Conservation (phyloP, 2,329 filamentous ascomycete species). For the Acarospora socialis region DNA sequence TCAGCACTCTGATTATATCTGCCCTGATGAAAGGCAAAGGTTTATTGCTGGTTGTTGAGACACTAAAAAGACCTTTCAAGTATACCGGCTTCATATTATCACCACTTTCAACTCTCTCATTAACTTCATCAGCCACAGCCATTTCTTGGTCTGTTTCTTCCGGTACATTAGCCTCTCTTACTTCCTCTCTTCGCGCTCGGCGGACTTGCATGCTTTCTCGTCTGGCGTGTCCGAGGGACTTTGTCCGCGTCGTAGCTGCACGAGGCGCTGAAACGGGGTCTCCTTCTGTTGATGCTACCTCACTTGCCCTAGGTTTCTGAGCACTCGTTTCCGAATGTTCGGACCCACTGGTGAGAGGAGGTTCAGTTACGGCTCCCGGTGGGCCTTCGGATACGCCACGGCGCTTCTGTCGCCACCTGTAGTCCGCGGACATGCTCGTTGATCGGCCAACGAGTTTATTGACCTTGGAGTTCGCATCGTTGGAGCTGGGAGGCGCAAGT, state of each 20-base stretch:
- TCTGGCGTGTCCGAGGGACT: conserved; percentile 77
- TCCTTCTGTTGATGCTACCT: conserved; percentile 37
- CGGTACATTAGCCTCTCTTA: conserved; percentile 59
- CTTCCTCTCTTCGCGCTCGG: conserved; percentile 56
- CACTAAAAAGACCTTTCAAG: conserved; percentile 91
- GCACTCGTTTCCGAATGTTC: conserved; percentile 50
- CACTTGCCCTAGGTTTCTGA: conserved; percentile 30
- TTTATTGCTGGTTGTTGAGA: conserved; percentile 89
- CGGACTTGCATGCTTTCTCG: conserved; percentile 86
- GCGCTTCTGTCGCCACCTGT: conserved; percentile 49
- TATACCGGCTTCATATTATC: conserved; percentile 88
- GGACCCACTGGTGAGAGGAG: conserved; percentile 62
- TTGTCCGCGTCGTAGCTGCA: conserved; percentile 57
- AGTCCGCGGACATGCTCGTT: conserved; percentile 78
- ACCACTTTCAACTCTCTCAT: conserved; percentile 38
- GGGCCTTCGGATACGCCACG: conserved; percentile 40
- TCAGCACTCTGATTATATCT: conserved; percentile 82
- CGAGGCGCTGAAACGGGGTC: conserved; percentile 40
- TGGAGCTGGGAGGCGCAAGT: conserved; percentile 55
- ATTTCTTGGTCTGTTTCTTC: conserved; percentile 83
- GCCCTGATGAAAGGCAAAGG: conserved; percentile 70
- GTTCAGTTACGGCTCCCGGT: conserved; percentile 43
- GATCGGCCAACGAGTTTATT: conserved; percentile 67
- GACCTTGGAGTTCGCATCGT: conserved; percentile 43
- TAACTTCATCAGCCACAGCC: conserved; percentile 37